phyloP scores from a whole-genome alignment of 345 rosid species.

The Syzygium aqueum region DNA sequence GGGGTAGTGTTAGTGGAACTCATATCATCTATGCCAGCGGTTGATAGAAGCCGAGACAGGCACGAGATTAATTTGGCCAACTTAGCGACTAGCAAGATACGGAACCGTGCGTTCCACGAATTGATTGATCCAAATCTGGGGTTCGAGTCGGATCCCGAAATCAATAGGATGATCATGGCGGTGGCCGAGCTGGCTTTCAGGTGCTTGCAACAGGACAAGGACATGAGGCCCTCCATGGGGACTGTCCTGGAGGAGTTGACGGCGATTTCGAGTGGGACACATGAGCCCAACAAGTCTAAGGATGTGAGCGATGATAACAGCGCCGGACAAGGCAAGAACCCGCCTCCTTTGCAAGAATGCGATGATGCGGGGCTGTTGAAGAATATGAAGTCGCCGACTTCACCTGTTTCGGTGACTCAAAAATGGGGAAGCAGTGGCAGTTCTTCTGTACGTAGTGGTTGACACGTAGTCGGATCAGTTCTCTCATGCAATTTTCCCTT shows the following conservation, averaged over 20 bases:
- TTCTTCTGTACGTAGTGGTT: slow-evolving; percentile 29
- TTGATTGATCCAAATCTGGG: slow-evolving; percentile 47
- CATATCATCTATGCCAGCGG: slow-evolving; percentile 58
- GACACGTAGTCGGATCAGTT: neutral
- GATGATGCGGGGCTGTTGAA: slow-evolving; percentile 23
- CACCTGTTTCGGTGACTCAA: slow-evolving; percentile 49
- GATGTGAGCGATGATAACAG: neutral
- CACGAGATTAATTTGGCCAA: slow-evolving; percentile 45
- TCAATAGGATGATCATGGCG: slow-evolving; percentile 28
- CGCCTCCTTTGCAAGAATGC: slow-evolving; percentile 11
- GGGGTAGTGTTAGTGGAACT: slow-evolving; percentile 65
- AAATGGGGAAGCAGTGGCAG: slow-evolving; percentile 38
- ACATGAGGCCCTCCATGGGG: slow-evolving; percentile 50
- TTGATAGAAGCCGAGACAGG: slow-evolving; percentile 41
- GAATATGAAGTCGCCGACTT: slow-evolving; percentile 19
- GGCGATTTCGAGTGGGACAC: slow-evolving; percentile 7
- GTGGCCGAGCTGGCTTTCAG: slow-evolving; percentile 53
- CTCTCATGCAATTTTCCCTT: neutral
- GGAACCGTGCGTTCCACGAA: slow-evolving; percentile 21
- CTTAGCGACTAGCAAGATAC: slow-evolving; percentile 47
- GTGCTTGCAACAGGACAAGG: slow-evolving; percentile 52
- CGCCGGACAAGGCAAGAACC: neutral
- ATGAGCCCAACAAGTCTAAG: neutral
- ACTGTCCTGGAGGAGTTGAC: slow-evolving; percentile 32
- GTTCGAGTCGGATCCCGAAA: slow-evolving; percentile 21